A percentile compares a stretch with the other conserved stretches of the same genome.
Conservation (phyloP, 106 monocot genomes). For the Cymbidium sinense region DNA sequence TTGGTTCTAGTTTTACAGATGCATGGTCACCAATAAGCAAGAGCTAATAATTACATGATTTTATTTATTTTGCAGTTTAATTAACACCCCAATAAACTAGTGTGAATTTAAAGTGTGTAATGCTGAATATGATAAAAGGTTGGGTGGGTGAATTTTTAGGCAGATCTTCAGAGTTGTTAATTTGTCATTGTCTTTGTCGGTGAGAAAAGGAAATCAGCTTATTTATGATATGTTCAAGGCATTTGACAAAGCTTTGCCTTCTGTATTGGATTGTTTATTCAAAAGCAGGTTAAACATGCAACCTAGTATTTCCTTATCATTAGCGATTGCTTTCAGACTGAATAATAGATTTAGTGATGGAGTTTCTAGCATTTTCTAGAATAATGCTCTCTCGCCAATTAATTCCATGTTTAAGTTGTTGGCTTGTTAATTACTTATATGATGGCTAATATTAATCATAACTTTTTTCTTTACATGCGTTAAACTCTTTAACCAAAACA, state of each 20-base stretch:
- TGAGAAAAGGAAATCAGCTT: not conserved
- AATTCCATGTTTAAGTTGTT: not conserved
- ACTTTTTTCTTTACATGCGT: not conserved
- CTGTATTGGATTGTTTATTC: no score
- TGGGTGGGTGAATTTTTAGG: not conserved
- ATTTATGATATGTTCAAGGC: no score
- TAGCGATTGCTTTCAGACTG: no score
- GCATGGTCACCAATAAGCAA: not conserved
- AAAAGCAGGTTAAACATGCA: no score
- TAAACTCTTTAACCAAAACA: not conserved
- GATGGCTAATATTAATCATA: not conserved
- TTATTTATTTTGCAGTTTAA: no score
- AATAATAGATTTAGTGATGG: no score
- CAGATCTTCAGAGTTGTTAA: not conserved
- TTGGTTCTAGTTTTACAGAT: not conserved
- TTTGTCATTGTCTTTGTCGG: not conserved
- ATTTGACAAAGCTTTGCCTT: no score
- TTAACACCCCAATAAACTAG: not conserved
- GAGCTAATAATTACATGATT: not conserved
- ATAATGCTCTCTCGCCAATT: not conserved
- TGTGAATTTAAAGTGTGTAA: not conserved
- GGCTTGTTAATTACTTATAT: not conserved
- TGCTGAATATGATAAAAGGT: not conserved
- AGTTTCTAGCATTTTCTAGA: not conserved
- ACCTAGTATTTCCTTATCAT: no score